Evolutionary conservation across 2,329 filamentous ascomycete genomes (phyloP).

Genomic region (Dactylellina parvicollis): DNA sequence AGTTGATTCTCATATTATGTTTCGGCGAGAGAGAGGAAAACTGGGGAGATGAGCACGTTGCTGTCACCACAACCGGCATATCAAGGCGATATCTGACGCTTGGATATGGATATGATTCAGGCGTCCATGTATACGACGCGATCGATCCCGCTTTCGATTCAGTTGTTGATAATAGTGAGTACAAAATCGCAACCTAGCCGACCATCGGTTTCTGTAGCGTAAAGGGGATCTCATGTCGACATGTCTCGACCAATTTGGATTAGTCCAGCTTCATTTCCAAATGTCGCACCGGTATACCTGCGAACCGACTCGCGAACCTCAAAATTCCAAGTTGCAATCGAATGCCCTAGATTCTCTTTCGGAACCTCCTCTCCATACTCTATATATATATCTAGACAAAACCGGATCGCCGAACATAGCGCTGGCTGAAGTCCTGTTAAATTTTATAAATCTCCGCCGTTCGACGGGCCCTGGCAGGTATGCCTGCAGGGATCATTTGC

Average conservation of each 20-base stretch:
- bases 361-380: background rate
- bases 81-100: slow-evolving; percentile 22
- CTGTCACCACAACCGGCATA: slow-evolving; percentile 4
- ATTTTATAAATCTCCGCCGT: background rate
- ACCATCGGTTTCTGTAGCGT: background rate
- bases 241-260: no score
- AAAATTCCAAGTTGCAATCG: no score
- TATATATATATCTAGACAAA: background rate
- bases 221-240: no score
- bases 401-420: background rate
- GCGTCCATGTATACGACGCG: background rate
- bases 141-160: background rate
- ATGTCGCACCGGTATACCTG: no score
- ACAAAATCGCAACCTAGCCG: background rate
- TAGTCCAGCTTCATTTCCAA: no score
- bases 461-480: background rate
- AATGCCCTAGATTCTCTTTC: background rate
- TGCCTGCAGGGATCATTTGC: background rate
- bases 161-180: background rate
- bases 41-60: background rate
- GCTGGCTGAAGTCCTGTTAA: background rate
- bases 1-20: slow-evolving; percentile 6
- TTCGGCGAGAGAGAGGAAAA: background rate
- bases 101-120: background rate
- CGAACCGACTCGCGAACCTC: no score